Conservation (phyloP, 768 basidiomycete genomes). For the Roridomyces roridus region DNA sequence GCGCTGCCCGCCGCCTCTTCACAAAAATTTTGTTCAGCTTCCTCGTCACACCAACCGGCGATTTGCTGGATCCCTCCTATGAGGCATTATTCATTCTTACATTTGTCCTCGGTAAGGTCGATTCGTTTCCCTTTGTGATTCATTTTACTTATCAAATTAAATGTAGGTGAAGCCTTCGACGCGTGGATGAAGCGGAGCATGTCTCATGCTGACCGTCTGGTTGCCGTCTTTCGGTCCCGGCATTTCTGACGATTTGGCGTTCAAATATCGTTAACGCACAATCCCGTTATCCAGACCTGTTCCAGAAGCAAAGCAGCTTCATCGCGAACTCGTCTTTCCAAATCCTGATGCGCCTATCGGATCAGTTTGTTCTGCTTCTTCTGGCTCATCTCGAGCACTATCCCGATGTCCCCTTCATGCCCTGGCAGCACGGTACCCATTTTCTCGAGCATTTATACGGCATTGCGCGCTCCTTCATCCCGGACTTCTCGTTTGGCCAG, state of each 20-base stretch:
- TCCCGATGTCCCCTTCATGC: constrained; percentile 11
- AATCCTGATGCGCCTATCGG: constrained; percentile 11
- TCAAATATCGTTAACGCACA: constrained; percentile 1
- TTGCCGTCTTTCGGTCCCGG: constrained; percentile 7
- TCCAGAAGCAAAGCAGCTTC: constrained; percentile 13
- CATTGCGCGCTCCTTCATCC: background rate
- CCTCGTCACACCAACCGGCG: background rate
- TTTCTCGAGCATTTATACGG: constrained; percentile 17
- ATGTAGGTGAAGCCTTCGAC: constrained; percentile 11
- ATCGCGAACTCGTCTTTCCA: constrained; percentile 5
- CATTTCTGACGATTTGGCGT: constrained; percentile 17
- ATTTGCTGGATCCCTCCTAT: background rate
- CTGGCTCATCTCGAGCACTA: constrained; percentile 16
- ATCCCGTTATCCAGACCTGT: constrained; percentile 8
- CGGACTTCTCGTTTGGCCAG: constrained; percentile 10
- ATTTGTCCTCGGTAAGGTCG: constrained; percentile 7
- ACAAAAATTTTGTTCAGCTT: background rate
- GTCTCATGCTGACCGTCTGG: constrained; percentile 9
- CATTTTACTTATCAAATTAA: background rate
- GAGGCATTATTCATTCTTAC: constrained; percentile 6
- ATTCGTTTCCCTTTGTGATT: background rate
- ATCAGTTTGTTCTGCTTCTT: constrained; percentile 13
- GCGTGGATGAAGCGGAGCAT: constrained; percentile 15
- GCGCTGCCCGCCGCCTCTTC: constrained; percentile 10
- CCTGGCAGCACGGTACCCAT: constrained; percentile 3